Conservation (phyloP, 176 grass and related monocot genomes). For the Aegilops umbellulata region DNA sequence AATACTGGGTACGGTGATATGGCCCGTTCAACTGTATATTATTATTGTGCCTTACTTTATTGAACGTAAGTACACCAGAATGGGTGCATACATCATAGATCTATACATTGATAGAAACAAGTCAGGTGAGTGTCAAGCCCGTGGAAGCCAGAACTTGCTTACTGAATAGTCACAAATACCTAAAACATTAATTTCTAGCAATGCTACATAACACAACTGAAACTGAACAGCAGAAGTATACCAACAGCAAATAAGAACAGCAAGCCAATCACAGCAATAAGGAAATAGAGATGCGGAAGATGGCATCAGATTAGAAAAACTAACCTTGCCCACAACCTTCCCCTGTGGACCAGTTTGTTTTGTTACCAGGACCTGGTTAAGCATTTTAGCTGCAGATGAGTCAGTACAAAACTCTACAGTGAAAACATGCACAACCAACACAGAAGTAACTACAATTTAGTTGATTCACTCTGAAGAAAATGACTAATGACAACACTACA, state of each 20-base stretch:
- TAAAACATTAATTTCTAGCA: conserved; percentile 14
- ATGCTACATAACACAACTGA: background rate
- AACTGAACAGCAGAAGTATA: background rate
- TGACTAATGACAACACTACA: background rate
- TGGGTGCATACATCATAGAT: background rate
- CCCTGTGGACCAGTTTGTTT: conserved; percentile 95
- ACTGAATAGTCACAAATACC: conserved; percentile 1
- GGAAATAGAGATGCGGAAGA: conserved; percentile 2
- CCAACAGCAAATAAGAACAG: background rate
- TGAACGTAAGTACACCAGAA: background rate
- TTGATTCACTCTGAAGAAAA: background rate
- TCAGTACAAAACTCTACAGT: conserved; percentile 6
- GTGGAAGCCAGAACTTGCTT: background rate
- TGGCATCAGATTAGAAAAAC: background rate
- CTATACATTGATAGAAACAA: background rate
- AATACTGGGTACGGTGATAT: background rate
- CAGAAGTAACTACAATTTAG: background rate
- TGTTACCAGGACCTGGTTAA: conserved; percentile 92
- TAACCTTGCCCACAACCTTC: conserved; percentile 98
- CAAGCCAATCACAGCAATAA: conserved; percentile 8
- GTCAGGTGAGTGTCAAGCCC: background rate
- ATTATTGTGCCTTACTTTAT: background rate
- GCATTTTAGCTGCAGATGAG: conserved; percentile 87
- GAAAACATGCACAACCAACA: background rate
- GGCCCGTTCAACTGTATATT: background rate